Evolutionary conservation across 805 yeast species (phyloP), one percentile per base, ranked within the genome.

Genomic region (Sugiyamaella boreocaroliniensis): DNA sequence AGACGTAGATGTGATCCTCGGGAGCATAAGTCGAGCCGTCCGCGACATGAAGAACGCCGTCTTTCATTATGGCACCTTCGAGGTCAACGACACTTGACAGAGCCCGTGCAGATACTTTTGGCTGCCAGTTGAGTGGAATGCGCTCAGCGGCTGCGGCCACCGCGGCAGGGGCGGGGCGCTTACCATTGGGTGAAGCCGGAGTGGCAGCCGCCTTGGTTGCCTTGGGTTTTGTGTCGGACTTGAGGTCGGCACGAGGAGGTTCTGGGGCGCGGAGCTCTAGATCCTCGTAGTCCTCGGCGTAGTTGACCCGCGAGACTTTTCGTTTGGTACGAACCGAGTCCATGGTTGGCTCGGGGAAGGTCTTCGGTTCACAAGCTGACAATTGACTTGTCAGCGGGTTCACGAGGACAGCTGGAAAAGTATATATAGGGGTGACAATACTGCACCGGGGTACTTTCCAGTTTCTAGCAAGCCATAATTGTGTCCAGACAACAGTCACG

Each of bases 1-100:
- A 76, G 82, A 90, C 81, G 65, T 86, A 89, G 9, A 89, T 83
- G 54, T 75, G 81, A 53, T 89, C 95, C 41, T 68, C 65, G 4
- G 67, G 64, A 0, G 58, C 44, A 11, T 60, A 51, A 3, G 52
- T 53, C 14, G 61, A 49, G 14, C 65, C 65, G 50, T 68, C 68
- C 10, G 50, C 54, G 16, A 68, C 49, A 15, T 51, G 52, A 16
- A 74, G 50, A 11, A 48, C 53, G 20, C 70, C 69, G 15, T 65
- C 64, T 4, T 65, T 63, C 12, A 76, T 64, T 20, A 58, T 50
- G 2, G 80, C 76, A 19, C 69, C 75, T 15, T 64, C 68, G 12
- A 74, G 61, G 47, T 76, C 71, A 47, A 71, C 58, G 4, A 71
- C 61, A 40, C 29, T 37, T 18, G 61, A 60, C 45, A 61, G 53